Evolutionary conservation across 163 green algal species (phyloP), one percentile per base, ranked within the genome.

Genomic region (Coccomyxa subellipsoidea): DNA sequence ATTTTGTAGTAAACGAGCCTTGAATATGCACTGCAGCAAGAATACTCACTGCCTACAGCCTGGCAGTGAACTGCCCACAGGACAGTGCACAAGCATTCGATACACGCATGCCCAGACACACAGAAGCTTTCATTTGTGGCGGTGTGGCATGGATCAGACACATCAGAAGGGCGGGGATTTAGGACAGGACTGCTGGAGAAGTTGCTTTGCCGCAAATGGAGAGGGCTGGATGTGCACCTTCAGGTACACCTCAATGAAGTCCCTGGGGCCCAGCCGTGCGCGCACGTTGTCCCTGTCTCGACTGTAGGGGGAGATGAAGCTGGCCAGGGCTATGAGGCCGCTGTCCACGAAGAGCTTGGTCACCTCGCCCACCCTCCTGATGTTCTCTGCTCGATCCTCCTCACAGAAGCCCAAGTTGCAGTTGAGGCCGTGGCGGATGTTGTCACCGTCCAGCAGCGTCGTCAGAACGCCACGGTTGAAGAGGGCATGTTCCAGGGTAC

Each of bases 221-320:
- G n/a, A n/a, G n/a, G n/a, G n/a, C n/a, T n/a, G n/a, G n/a, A n/a
- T n/a, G n/a, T n/a, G n/a, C 82, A 95, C 93, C 88, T 96, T 95
- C 93, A 97, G 97, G 88, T 94, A 93, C 4, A 96, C 89, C 88
- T 98, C 95, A 23, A 98, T 84, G 78, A 98, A 98, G 25, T 94
- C 89, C 35, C 92, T 93, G 37, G 80, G 66, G 7, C 32, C 31
- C 75, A 97, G 79, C 6, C 95, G 90, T 0, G 80, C 83, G 0
- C 96, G 90, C 27, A 97, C 93, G 0, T 47, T 47, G 7, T 97
- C 88, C 10, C 96, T 87, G 83, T 98, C 96, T 38, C 77, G 73
- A 0, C 83, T 78, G 87, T 99, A 99, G 36, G 96, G 96, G 1
- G 93, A 98, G 83, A 99, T 99, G 90, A 99, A 98, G 84, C 87